A percentile compares a stretch with the other conserved stretches of the same genome.
These are phyloP conservation scores for Rubia occidens DNA, from an alignment of 305 asterid species.

Conservation along the genomic window DNA sequence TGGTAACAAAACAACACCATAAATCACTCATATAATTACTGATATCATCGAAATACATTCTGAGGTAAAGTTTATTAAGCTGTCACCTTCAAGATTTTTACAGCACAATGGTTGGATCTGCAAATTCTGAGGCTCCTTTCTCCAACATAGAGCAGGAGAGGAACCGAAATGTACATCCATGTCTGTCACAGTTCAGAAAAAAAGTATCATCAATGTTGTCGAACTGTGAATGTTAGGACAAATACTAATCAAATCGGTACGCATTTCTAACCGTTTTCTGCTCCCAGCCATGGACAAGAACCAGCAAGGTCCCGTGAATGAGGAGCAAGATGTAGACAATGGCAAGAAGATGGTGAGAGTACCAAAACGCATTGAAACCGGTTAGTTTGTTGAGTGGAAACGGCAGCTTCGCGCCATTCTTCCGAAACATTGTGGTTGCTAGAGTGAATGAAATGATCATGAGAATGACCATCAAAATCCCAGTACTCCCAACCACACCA, in stretches of 20 bases:
- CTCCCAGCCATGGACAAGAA: constrained; percentile 71
- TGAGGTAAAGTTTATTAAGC: neutral
- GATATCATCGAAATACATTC: neutral
- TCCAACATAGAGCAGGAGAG: constrained; percentile 60
- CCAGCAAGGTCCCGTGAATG: constrained; percentile 59
- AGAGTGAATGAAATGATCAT: constrained; percentile 65
- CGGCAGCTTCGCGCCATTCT: constrained; percentile 54
- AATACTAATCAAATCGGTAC: neutral
- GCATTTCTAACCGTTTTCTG: constrained; percentile 45
- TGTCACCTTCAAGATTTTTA: constrained; percentile 68
- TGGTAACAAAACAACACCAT: constrained; percentile 20
- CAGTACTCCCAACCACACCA: constrained; percentile 49
- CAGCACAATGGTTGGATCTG: constrained; percentile 74
- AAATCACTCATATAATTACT: constrained; percentile 7
- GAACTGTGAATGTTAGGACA: neutral
- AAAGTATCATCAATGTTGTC: neutral
- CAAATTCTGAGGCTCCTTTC: constrained; percentile 73
- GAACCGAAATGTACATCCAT: constrained; percentile 83
- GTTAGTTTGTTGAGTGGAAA: constrained; percentile 67
- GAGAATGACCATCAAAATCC: constrained; percentile 54
- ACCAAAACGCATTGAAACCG: constrained; percentile 93
- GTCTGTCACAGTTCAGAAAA: constrained; percentile 40
- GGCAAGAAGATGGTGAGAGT: constrained; percentile 79
- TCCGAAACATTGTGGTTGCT: constrained; percentile 61
- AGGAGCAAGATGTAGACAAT: constrained; percentile 61